phyloP scores from a whole-genome alignment of 257 asterid genomes.

The Lavandula angustifolia region DNA sequence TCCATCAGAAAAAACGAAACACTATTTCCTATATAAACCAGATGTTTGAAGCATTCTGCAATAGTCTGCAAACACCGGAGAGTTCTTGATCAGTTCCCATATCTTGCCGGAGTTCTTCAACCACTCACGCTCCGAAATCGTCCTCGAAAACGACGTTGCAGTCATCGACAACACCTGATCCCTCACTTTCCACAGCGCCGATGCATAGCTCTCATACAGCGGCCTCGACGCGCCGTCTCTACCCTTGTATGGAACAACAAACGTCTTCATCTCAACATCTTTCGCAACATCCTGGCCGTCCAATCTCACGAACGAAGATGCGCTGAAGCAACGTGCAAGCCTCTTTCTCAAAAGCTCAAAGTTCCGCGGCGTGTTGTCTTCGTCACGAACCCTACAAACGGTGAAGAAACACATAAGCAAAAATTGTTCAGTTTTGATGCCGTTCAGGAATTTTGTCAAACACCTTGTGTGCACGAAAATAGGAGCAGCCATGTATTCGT shows the following conservation, averaged over 20 bases:
- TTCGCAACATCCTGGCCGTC: slow-evolving; percentile 42
- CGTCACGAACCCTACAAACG: slow-evolving; percentile 53
- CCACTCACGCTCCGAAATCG: slow-evolving; percentile 94
- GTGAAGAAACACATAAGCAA: slow-evolving; percentile 2
- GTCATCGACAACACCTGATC: slow-evolving; percentile 85
- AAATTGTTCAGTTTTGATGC: too few relatives aligned
- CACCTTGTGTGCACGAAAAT: slow-evolving; percentile 86
- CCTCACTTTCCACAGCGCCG: slow-evolving; percentile 66
- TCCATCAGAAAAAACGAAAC: slow-evolving; percentile 21
- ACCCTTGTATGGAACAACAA: slow-evolving; percentile 64
- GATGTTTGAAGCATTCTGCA: slow-evolving; percentile 65
- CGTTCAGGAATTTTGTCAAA: slow-evolving; percentile 12
- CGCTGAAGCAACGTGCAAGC: slow-evolving; percentile 51
- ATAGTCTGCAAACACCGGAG: slow-evolving; percentile 62
- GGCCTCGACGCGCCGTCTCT: slow-evolving; percentile 53
- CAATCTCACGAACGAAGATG: slow-evolving; percentile 54
- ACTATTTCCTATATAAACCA: slow-evolving; percentile 71
- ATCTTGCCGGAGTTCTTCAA: slow-evolving; percentile 90
- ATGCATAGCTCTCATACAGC: slow-evolving; percentile 57
- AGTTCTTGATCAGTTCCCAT: slow-evolving; percentile 77
- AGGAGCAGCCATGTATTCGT: slow-evolving; percentile 74
- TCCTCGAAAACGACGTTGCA: slow-evolving; percentile 69
- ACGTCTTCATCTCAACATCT: slow-evolving; percentile 48
- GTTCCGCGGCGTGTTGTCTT: slow-evolving; percentile 52
- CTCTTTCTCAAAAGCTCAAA: slow-evolving; percentile 52